Percentiles rank a stretch among this genome's conserved stretches.
These are phyloP conservation scores for Tetracladium setigerum DNA, from an alignment of 495 filamentous ascomycete species.

Conservation along the genomic window DNA sequence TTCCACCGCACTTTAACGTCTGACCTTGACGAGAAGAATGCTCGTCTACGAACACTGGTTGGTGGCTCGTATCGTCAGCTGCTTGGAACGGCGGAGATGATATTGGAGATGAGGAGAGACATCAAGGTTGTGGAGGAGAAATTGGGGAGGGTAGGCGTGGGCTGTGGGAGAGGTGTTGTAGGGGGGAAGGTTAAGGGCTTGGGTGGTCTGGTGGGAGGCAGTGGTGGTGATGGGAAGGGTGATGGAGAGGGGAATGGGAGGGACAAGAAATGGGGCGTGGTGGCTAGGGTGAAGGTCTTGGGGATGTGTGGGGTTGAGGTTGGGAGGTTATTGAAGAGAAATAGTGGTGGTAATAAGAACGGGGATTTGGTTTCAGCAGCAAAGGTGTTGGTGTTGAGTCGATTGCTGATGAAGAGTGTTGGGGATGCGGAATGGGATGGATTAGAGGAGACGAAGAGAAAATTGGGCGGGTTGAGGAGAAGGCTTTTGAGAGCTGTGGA, in stretches of 20 bases:
- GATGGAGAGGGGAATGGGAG: conserved; percentile 31
- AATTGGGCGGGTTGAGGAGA: conserved; percentile 50
- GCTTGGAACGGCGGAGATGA: conserved; percentile 84
- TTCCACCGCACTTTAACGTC: conserved; percentile 46
- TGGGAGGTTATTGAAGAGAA: conserved; percentile 24
- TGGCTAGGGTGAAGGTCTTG: conserved; percentile 34
- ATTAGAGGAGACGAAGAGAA: conserved; percentile 54
- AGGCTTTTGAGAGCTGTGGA: conserved; percentile 61
- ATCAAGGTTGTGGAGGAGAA: conserved; percentile 66
- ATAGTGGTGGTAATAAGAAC: conserved; percentile 24
- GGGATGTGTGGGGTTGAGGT: conserved; percentile 31
- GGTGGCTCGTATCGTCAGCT: conserved; percentile 92
- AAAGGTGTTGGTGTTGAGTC: conserved; percentile 72
- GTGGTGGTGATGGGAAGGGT: conserved; percentile 21
- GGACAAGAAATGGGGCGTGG: conserved; percentile 14
- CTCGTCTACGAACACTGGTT: conserved; percentile 82
- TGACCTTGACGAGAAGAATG: conserved; percentile 68
- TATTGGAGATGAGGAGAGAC: conserved; percentile 77
- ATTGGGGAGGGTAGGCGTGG: conserved; percentile 62
- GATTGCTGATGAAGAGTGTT: conserved; percentile 62
- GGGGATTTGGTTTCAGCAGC: conserved; percentile 56
- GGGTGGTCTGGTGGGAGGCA: conserved; percentile 45
- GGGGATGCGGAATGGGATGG: conserved; percentile 39
- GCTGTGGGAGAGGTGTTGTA: conserved; percentile 68
- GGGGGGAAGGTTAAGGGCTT: conserved; percentile 60